Percentiles rank a stretch among this genome's conserved stretches.
Evolutionary conservation across 345 rosid species (phyloP).

Genomic region (Salix arbutifolia): DNA sequence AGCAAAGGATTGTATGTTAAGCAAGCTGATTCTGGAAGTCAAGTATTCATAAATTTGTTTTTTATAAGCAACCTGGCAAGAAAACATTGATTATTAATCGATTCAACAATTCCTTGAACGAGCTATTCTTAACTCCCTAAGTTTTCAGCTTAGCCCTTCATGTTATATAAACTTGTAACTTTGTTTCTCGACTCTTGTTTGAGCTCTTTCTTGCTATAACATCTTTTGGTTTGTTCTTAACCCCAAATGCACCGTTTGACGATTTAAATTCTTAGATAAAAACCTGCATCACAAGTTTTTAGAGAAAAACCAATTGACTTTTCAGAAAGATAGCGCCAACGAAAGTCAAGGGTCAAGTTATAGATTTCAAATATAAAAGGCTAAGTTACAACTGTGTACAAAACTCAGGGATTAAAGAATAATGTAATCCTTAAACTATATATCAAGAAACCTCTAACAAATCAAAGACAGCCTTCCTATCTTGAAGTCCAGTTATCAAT

Average conservation of each 20-base stretch:
- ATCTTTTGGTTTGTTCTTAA: too few relatives aligned
- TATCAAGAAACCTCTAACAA: background rate
- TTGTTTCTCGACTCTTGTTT: background rate
- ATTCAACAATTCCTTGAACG: background rate
- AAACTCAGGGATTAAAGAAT: too few relatives aligned
- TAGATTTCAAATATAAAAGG: background rate
- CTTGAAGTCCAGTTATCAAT: background rate
- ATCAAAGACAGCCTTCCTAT: background rate
- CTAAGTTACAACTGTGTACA: background rate
- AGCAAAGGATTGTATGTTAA: slow-evolving; percentile 51
- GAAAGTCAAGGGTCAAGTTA: background rate
- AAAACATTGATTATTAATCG: background rate
- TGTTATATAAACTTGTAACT: background rate
- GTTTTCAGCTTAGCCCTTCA: background rate
- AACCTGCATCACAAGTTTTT: background rate
- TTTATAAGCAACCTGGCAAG: background rate
- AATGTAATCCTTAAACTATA: background rate
- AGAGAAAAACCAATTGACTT: background rate
- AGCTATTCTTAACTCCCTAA: background rate
- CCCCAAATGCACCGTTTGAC: too few relatives aligned
- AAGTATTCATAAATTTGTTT: background rate
- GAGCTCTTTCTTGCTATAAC: background rate
- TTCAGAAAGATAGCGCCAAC: too few relatives aligned
- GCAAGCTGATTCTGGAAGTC: background rate
- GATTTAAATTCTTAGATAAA: too few relatives aligned